Conservation (phyloP, 179 eudicot genomes). For the Beta macrorhiza region DNA sequence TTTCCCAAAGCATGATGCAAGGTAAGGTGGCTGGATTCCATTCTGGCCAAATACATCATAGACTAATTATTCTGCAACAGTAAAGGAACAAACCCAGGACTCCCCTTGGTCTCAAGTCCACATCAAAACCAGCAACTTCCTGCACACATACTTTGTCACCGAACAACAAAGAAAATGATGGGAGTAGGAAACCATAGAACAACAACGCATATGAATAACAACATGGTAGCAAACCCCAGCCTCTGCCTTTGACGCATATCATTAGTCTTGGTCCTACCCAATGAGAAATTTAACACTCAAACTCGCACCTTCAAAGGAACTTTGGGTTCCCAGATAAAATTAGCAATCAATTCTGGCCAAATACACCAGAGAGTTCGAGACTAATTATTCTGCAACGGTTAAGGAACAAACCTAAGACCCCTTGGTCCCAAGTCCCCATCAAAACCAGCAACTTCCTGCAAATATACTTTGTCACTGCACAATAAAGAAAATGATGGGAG, state of each 20-base stretch:
- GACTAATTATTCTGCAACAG: neutral
- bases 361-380: neutral
- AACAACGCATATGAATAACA: neutral
- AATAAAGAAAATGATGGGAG: too few species aligned
- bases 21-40: neutral
- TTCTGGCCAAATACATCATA: neutral
- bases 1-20: neutral
- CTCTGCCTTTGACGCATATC: neutral
- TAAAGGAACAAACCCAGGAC: neutral
- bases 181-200: neutral
- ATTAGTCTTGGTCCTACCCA: neutral
- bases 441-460: too few species aligned
- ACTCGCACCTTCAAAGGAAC: neutral
- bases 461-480: too few species aligned
- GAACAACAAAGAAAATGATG: slow-evolving; percentile 6
- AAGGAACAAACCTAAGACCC: too few species aligned
- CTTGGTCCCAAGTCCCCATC: too few species aligned
- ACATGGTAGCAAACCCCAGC: neutral
- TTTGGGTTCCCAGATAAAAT: neutral
- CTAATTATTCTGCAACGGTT: too few species aligned
- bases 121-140: neutral
- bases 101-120: neutral
- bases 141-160: neutral
- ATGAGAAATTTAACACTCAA: neutral
- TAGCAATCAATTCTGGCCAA: neutral